Conservation (phyloP, 352 stramenopile genomes). For the Phytopythium helicoides region DNA sequence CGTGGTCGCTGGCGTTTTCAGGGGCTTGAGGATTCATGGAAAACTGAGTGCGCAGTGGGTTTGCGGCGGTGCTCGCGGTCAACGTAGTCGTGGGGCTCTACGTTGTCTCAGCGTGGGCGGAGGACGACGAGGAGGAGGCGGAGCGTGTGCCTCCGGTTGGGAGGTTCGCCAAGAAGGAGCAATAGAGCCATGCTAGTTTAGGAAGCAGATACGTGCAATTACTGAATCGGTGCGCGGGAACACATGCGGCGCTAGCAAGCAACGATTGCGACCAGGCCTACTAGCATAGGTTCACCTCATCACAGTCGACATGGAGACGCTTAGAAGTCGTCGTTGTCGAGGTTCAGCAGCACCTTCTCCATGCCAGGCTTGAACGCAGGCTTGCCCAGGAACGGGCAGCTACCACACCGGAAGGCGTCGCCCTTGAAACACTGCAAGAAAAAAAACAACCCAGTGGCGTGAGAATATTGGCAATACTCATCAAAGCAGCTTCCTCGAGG, state of each 20-base stretch:
- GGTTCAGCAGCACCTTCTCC: constrained; percentile 83
- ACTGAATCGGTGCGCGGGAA: no score
- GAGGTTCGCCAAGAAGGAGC: constrained; percentile 56
- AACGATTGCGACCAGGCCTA: no score
- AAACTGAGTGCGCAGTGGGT: constrained; percentile 36
- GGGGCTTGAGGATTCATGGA: no score
- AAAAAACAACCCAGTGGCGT: constrained; percentile 10
- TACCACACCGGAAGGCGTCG: constrained; percentile 96
- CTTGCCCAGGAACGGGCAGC: constrained; percentile 95
- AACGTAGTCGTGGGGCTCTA: constrained; percentile 82
- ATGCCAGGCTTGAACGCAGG: constrained; percentile 95
- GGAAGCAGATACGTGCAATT: no score
- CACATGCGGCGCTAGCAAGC: neutral
- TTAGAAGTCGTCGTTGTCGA: constrained; percentile 83
- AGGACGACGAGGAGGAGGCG: constrained; percentile 51
- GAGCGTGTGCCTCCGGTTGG: constrained; percentile 40
- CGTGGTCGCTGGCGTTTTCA: neutral
- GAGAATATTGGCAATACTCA: neutral
- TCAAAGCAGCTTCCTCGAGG: neutral
- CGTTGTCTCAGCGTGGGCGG: constrained; percentile 66
- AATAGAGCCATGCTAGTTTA: constrained; percentile 15
- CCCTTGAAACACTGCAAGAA: constrained; percentile 94
- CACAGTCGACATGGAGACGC: no score
- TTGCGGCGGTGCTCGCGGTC: constrained; percentile 63
- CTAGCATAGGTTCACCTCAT: no score